phyloP scores from a whole-genome alignment of 2,329 filamentous ascomycete species.

The Onygenales sp. region DNA sequence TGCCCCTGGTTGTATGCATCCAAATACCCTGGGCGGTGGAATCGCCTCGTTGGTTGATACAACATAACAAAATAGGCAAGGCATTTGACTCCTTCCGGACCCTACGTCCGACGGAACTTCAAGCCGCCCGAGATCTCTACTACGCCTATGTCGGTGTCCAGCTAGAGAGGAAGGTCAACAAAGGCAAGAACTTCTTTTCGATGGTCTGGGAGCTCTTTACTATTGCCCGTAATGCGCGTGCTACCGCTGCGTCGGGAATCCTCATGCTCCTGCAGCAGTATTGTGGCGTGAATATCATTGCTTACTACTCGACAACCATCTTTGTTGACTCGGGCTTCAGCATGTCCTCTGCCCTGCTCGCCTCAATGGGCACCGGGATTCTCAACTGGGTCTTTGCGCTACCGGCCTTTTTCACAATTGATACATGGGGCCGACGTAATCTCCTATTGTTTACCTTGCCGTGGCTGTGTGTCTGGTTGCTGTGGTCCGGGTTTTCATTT shows the following conservation, averaged over 20 bases:
- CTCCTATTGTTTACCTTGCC: conserved; percentile 57
- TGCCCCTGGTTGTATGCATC: conserved; percentile 47
- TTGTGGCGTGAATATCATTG: conserved; percentile 45
- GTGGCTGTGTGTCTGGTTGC: conserved; percentile 47
- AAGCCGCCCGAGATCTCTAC: conserved; percentile 37
- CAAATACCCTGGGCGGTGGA: conserved; percentile 56
- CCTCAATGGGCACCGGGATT: conserved; percentile 52
- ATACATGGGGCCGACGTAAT: conserved; percentile 57
- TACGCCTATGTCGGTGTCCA: conserved; percentile 50
- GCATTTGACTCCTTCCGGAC: conserved; percentile 35
- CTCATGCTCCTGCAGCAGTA: conserved; percentile 59
- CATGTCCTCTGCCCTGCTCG: conserved; percentile 42
- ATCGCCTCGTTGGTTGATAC: conserved; percentile 41
- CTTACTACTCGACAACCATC: conserved; percentile 53
- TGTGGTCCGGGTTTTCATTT: conserved; percentile 46
- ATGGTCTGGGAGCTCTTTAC: conserved; percentile 42
- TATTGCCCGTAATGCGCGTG: conserved; percentile 53
- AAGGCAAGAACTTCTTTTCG: conserved; percentile 36
- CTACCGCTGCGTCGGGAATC: conserved; percentile 50
- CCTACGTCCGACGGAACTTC: conserved; percentile 34
- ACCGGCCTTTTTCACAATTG: conserved; percentile 56
- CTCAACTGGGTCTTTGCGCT: conserved; percentile 58
- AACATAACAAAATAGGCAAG: conserved; percentile 31
- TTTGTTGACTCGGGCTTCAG: conserved; percentile 46
- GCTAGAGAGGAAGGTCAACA: conserved; percentile 40